Conservation (phyloP, 73 alveolate species). For the Stentor coeruleus region DNA sequence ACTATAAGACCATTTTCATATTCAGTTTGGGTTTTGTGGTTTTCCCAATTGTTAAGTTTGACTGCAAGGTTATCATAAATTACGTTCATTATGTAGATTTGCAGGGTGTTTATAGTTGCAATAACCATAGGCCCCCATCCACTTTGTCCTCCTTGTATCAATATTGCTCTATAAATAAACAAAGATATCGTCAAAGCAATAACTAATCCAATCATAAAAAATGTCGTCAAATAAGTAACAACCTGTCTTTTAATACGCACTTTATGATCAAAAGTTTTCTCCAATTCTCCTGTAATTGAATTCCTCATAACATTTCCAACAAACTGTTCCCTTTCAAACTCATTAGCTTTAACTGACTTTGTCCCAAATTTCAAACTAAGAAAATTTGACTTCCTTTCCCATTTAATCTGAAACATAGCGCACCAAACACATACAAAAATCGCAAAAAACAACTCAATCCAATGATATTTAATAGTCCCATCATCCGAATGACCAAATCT, state of each 20-base stretch:
- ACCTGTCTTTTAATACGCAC: background rate
- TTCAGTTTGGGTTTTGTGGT: slow-evolving; percentile 38
- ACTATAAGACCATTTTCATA: slow-evolving; percentile 29
- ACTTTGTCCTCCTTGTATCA: slow-evolving; percentile 13
- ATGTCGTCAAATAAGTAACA: background rate
- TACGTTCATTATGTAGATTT: slow-evolving; percentile 28
- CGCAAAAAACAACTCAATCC: background rate
- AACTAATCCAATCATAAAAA: slow-evolving; percentile 31
- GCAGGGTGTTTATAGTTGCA: slow-evolving; percentile 32
- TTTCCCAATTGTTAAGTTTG: slow-evolving; percentile 36
- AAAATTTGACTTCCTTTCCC: background rate
- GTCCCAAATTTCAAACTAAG: slow-evolving; percentile 16
- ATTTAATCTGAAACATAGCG: background rate
- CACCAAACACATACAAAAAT: slow-evolving; percentile 3
- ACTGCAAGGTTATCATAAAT: slow-evolving; percentile 21
- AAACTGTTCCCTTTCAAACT: slow-evolving; percentile 30
- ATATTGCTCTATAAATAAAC: slow-evolving; percentile 19
- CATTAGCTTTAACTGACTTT: slow-evolving; percentile 22
- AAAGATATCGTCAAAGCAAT: slow-evolving; percentile 24
- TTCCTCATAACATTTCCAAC: slow-evolving; percentile 24
- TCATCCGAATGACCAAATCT: background rate
- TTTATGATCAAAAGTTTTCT: slow-evolving; percentile 6
- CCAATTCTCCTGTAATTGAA: slow-evolving; percentile 30
- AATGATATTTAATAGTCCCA: background rate
- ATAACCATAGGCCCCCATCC: slow-evolving; percentile 26